phyloP scores from a whole-genome alignment of 257 asterid genomes.

The Buddleja alternifolia region DNA sequence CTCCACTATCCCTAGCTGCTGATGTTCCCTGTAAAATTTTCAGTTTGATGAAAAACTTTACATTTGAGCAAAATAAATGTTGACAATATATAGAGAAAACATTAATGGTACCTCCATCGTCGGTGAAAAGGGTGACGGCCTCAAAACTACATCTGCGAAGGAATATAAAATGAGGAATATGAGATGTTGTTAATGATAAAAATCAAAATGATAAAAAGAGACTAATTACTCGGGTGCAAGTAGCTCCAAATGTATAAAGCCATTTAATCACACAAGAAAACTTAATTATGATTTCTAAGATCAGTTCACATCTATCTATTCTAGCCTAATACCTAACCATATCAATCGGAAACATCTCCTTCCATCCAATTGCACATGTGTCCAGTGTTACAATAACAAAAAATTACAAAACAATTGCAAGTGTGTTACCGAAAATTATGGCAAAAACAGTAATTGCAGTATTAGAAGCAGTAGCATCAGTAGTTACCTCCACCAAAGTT shows the following conservation, averaged over 20 bases:
- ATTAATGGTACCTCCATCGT: conserved; percentile 77
- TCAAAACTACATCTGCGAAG: conserved; percentile 57
- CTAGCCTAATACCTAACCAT: not conserved
- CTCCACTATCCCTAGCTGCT: conserved; percentile 71
- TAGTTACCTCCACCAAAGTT: no score
- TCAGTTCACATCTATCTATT: conserved; percentile 14
- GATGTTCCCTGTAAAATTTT: conserved; percentile 73
- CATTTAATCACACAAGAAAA: conserved; percentile 15
- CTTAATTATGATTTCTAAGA: not conserved
- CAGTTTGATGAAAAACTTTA: conserved; percentile 5
- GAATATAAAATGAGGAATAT: conserved; percentile 21
- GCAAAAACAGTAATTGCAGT: no score
- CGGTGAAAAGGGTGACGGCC: conserved; percentile 81
- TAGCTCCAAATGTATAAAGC: not conserved
- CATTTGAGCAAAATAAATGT: conserved; percentile 18
- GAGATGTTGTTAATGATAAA: conserved; percentile 26
- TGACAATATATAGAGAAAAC: conserved; percentile 2
- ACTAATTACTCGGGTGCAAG: conserved; percentile 1
- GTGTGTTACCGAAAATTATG: no score
- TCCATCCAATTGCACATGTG: not conserved
- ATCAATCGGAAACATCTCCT: not conserved
- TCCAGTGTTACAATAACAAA: not conserved
- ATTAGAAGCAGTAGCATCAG: no score
- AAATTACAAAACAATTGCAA: no score
- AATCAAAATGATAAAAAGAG: not conserved